phyloP scores from a whole-genome alignment of 768 basidiomycete species.

The Hortiboletus flavorubellus region DNA sequence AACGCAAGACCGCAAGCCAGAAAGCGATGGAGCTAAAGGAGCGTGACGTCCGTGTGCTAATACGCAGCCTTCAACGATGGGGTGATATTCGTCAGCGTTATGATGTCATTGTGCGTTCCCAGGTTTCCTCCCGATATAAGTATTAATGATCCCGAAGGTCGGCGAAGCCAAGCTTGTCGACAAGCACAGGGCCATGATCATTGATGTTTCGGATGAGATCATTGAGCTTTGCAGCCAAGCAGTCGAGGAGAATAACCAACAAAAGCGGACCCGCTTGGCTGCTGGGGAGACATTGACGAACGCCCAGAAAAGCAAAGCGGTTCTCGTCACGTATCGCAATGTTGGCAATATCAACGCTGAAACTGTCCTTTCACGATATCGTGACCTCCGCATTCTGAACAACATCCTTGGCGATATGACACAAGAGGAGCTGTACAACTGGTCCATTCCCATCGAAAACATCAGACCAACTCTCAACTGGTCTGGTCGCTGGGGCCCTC shows the following conservation, averaged over 20 bases:
- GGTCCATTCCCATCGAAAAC: constrained; percentile 88
- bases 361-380: constrained; percentile 85
- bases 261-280: constrained; percentile 70
- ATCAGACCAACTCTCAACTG: constrained; percentile 94
- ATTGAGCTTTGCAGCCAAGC: constrained; percentile 81
- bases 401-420: constrained; percentile 67
- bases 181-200: constrained; percentile 92
- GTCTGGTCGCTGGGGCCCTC: constrained; percentile 92
- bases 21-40: constrained; percentile 97
- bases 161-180: constrained; percentile 84
- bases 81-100: constrained; percentile 95
- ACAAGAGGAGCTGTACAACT: constrained; percentile 67
- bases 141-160: constrained; percentile 49
- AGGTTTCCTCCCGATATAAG: neutral
- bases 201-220: constrained; percentile 90
- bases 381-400: constrained; percentile 85
- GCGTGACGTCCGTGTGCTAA: constrained; percentile 91
- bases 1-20: constrained; percentile 88
- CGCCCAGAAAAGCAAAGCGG: constrained; percentile 95
- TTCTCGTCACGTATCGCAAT: constrained; percentile 85
- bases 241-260: constrained; percentile 78
- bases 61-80: constrained; percentile 95
- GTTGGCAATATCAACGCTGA: constrained; percentile 97
- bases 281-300: constrained; percentile 88
- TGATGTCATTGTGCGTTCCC: constrained; percentile 78